Evolutionary conservation across 2,329 filamentous ascomycete species (phyloP).

Genomic region (Fusarium piperis): DNA sequence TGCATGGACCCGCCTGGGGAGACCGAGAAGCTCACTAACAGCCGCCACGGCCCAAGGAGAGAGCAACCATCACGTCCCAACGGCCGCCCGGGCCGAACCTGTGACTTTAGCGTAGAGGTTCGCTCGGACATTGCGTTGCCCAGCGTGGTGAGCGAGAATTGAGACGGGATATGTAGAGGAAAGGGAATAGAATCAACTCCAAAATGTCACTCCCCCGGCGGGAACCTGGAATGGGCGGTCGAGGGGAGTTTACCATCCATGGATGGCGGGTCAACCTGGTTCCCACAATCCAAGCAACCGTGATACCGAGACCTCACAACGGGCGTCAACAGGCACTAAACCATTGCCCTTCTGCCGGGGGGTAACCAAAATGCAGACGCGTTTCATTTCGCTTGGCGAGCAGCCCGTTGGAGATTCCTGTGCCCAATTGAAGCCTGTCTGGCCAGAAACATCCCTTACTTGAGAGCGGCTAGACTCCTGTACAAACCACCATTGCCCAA

Average conservation of each 20-base stretch:
- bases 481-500: not conserved
- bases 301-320: not conserved
- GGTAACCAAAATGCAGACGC: not conserved
- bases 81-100: conserved; percentile 33
- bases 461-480: not conserved
- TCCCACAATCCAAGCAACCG: not conserved
- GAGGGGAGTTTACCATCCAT: not conserved
- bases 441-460: not conserved
- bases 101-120: conserved; percentile 15
- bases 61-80: conserved; percentile 15
- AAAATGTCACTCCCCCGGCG: not conserved
- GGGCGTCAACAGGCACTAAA: not conserved
- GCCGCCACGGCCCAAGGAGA: conserved; percentile 19
- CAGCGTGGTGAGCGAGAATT: not conserved
- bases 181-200: conserved; percentile 10
- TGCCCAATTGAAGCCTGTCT: not conserved
- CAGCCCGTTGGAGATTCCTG: not conserved
- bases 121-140: not conserved
- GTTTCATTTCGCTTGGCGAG: not conserved
- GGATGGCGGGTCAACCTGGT: not conserved
- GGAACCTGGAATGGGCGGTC: not conserved
- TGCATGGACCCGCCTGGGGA: conserved; percentile 19
- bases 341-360: not conserved
- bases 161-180: not conserved
- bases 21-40: conserved; percentile 24